Evolutionary conservation across 176 grass and related monocot species (phyloP), one percentile per base, ranked within the genome.

Genomic region (Rhynchospora pubera): DNA sequence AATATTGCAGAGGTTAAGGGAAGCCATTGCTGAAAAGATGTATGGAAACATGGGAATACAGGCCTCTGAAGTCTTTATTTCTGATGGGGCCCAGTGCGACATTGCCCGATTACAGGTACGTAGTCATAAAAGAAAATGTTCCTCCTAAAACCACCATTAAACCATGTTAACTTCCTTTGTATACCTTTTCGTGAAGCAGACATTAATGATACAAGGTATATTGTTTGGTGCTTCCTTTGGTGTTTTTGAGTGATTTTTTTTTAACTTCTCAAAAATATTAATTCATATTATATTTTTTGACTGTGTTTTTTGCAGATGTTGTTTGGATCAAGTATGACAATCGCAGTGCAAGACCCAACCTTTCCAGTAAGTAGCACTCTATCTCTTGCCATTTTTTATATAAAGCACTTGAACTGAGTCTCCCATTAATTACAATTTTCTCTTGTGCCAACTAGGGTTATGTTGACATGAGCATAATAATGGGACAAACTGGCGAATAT

Each of bases 321-420:
- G 77, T 88, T 99, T 63, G 96, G 92, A 73, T 90, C 85, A 24
- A 82, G 87, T 34, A 79, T 90, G 64, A 99, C 87, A 60, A 91
- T 99, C 11, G 90, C 96, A 5, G 92, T 99, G 50, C 96, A 99
- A 84, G 96, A 95, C 42, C 96, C 96, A n/a, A 99, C 96, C 9
- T 99, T 99, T 79, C 96, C 96, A 89, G 94, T 97, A 88, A 56
- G 32, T n/a, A 57, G 44, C 9, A 60, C 5, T 22, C 7, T 2
- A 65, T 23, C 7, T 22, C 56, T 60, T 57, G 8, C n/a, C 15
- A 24, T 26, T 75, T 26, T 75, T 79, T 66, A 24, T 1, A 39
- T 4, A 43, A 65, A 23, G 26, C 8, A 11, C 55, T 82, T 63
- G 9, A 74, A 84, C 43, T 83, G 19, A 9, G 26, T 61, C 9